Evolutionary conservation across 306 rosid genomes (phyloP).

Genomic region (Prinsepia uniflora): DNA sequence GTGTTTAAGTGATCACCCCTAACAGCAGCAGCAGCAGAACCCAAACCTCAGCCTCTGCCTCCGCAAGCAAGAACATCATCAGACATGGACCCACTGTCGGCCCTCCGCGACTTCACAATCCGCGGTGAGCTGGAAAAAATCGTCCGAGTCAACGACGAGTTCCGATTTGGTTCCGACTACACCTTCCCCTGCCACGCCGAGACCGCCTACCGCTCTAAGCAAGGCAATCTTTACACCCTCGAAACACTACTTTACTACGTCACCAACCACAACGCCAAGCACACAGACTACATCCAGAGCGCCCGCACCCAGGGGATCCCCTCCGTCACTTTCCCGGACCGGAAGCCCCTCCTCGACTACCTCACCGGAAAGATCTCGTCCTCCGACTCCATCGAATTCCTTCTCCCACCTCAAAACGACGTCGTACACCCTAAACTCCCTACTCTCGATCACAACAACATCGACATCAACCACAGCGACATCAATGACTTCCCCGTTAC

Average conservation of each 20-base stretch:
- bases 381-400: constrained; percentile 77
- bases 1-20: neutral
- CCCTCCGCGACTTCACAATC: constrained; percentile 81
- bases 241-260: constrained; percentile 89
- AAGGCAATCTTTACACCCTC: constrained; percentile 86
- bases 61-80: neutral
- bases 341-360: constrained; percentile 77
- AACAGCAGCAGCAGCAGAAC: neutral
- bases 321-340: constrained; percentile 83
- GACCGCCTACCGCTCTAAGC: constrained; percentile 85
- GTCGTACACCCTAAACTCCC: constrained; percentile 32
- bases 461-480: neutral
- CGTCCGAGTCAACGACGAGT: constrained; percentile 52
- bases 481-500: neutral
- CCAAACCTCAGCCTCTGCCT: neutral
- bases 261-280: constrained; percentile 68
- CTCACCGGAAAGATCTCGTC: constrained; percentile 74
- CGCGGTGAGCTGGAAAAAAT: constrained; percentile 84
- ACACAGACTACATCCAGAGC: constrained; percentile 81
- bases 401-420: constrained; percentile 45
- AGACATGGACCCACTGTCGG: constrained; percentile 83
- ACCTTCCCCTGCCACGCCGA: constrained; percentile 63
- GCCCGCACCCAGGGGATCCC: constrained; percentile 71
- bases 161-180: constrained; percentile 79
- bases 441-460: constrained; percentile 13